Percentiles rank a stretch among this genome's conserved stretches.
phyloP scores from a whole-genome alignment of 768 basidiomycete species.

The Pseudohyphozyma bogoriensis region DNA sequence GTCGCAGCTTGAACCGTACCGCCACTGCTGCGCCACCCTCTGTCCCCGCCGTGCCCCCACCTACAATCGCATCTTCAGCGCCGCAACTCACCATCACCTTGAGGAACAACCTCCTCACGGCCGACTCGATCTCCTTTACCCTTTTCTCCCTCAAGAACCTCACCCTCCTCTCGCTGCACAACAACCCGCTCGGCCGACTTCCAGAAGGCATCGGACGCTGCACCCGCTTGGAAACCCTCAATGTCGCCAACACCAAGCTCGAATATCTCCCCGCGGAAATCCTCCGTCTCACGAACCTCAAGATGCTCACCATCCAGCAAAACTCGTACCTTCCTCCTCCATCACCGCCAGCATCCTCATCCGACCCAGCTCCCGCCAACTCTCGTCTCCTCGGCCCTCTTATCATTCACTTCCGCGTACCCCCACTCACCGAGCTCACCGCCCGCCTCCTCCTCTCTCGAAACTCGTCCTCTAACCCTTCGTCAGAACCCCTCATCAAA shows the following conservation, averaged over 20 bases:
- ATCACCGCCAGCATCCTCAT: slow-evolving; percentile 1
- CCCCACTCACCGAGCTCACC: slow-evolving; percentile 20
- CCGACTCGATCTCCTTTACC: slow-evolving; percentile 16
- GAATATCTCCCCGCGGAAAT: slow-evolving; percentile 23
- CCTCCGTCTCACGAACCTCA: neutral
- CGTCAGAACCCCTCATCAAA: neutral
- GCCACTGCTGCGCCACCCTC: neutral
- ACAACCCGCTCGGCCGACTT: slow-evolving; percentile 19
- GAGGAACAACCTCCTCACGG: slow-evolving; percentile 17
- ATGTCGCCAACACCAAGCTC: slow-evolving; percentile 14
- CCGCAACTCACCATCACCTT: slow-evolving; percentile 19
- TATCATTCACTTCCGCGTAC: slow-evolving; percentile 11
- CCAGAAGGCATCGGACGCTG: slow-evolving; percentile 25
- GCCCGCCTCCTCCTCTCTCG: slow-evolving; percentile 22
- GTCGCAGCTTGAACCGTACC: neutral
- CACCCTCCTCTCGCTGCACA: slow-evolving; percentile 16
- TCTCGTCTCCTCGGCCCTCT: slow-evolving; percentile 21
- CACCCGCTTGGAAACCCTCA: slow-evolving; percentile 9
- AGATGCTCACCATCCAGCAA: no score
- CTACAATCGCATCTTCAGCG: neutral
- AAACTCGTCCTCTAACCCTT: neutral
- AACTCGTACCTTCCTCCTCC: slow-evolving; percentile 9
- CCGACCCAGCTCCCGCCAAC: neutral
- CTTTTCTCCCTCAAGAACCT: slow-evolving; percentile 26
- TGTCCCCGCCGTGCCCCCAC: neutral